These are phyloP conservation scores for Boletus subcaerulescens DNA, from an alignment of 768 basidiomycete species.

Conservation along the genomic window DNA sequence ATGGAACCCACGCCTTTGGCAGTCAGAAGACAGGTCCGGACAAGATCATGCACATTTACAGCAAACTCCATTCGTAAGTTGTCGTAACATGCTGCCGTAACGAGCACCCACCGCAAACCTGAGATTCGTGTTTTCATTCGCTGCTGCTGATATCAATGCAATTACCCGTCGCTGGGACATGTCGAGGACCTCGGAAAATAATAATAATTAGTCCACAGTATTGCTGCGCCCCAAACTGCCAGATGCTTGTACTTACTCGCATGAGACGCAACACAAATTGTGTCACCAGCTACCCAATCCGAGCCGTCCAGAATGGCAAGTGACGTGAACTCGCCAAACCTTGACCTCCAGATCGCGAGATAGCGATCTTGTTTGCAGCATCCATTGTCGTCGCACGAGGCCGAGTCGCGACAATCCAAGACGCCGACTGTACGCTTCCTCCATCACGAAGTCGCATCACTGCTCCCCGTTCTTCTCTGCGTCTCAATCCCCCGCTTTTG, in stretches of 20 bases:
- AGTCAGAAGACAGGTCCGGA: conserved; percentile 28
- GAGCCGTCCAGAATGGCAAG: conserved; percentile 15
- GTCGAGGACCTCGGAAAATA: not conserved
- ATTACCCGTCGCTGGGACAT: conserved; percentile 16
- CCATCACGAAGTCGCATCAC: conserved; percentile 22
- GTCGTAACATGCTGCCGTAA: conserved; percentile 29
- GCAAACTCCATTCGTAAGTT: conserved; percentile 27
- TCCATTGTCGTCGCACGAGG: conserved; percentile 16
- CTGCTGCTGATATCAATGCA: conserved; percentile 28
- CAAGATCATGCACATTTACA: conserved; percentile 28
- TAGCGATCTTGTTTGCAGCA: conserved; percentile 22
- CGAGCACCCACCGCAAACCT: conserved; percentile 27
- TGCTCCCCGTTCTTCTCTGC: conserved; percentile 16
- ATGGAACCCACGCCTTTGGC: conserved; percentile 32
- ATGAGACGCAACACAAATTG: conserved; percentile 5
- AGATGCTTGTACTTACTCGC: not conserved
- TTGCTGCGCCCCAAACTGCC: conserved; percentile 1
- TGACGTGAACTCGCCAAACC: conserved; percentile 26
- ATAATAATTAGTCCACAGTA: not conserved
- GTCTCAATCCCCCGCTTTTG: conserved; percentile 6
- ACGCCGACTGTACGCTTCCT: conserved; percentile 15
- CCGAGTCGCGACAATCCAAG: conserved; percentile 22
- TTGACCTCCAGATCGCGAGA: conserved; percentile 29
- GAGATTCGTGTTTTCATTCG: conserved; percentile 21
- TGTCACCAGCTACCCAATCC: conserved; percentile 3